Conservation (phyloP, 345 rosid genomes). For the thale cress (Arabidopsis thaliana) region TAIR10.1 NC_003075.7:10929001-10929500, state of each 20-base stretch:
- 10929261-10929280: conserved; percentile 38
- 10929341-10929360: conserved; percentile 52
- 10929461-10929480: background rate
- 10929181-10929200: conserved; percentile 28
- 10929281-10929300: conserved; percentile 33
- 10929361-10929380: conserved; percentile 50
- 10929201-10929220: conserved; percentile 28
- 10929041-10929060: background rate
- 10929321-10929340: conserved; percentile 52
- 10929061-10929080: background rate
- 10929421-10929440: background rate
- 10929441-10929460: background rate
- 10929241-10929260: conserved; percentile 21
- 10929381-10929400: conserved; percentile 50
- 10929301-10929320: conserved; percentile 4
- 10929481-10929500: background rate
- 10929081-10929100: conserved; percentile 23
- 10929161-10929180: background rate
- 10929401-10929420: conserved; percentile 14
- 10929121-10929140: conserved; percentile 23
- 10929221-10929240: conserved; percentile 6
- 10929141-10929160: conserved; percentile 26
- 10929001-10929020: background rate
- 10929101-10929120: conserved; percentile 27
- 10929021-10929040: background rate